Percentiles rank a stretch among this genome's conserved stretches.
Evolutionary conservation across 2,329 filamentous ascomycete genomes (phyloP).

Genomic region (Talaromyces sp.): DNA sequence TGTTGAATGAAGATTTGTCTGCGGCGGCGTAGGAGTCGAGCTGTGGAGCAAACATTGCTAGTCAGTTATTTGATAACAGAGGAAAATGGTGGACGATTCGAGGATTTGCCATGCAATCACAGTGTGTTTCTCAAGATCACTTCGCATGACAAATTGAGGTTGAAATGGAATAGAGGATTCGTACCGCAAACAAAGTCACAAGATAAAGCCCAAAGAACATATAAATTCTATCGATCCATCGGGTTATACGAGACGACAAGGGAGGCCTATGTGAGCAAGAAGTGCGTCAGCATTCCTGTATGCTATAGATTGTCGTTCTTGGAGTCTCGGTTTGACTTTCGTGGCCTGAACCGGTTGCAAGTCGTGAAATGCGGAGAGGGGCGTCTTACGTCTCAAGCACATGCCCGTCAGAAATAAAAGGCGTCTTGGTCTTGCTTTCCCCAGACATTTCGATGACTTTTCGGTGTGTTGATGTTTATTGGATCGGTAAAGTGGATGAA

Average conservation of each 20-base stretch:
- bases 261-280: conserved; percentile 38
- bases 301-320: background rate
- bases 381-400: conserved; percentile 34
- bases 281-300: conserved; percentile 1
- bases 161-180: conserved; percentile 19
- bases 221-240: conserved; percentile 43
- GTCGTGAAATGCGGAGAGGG: background rate
- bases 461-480: background rate
- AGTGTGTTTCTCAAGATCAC: no score
- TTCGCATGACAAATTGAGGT: background rate
- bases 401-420: conserved; percentile 42
- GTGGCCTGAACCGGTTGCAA: background rate
- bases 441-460: conserved; percentile 32
- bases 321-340: conserved; percentile 9
- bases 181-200: conserved; percentile 48
- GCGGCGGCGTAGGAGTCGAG: conserved; percentile 48
- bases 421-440: conserved; percentile 23
- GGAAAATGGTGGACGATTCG: background rate
- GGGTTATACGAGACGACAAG: conserved; percentile 41
- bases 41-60: conserved; percentile 24
- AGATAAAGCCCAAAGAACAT: conserved; percentile 50
- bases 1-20: conserved; percentile 46
- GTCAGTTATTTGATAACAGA: background rate
- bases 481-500: background rate
- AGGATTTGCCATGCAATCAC: background rate